phyloP scores from a whole-genome alignment of 108 stramenopile genomes.

The Asterionellopsis glacialis region DNA sequence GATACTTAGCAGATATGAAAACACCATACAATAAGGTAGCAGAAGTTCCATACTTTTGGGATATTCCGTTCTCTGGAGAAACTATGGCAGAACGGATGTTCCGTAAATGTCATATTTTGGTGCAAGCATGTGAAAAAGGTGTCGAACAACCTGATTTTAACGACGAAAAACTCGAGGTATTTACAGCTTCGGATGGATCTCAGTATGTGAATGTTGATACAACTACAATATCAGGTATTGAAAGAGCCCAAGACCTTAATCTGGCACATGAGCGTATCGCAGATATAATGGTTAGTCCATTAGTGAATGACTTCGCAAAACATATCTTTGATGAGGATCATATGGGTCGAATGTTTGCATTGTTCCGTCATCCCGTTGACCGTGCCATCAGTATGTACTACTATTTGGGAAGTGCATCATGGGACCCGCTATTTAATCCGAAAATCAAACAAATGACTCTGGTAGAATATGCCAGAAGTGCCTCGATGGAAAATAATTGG shows the following conservation, averaged over 20 bases:
- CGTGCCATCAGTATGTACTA: conserved; percentile 52
- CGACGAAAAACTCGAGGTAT: conserved; percentile 17
- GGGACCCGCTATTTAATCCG: conserved; percentile 46
- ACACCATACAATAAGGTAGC: conserved; percentile 11
- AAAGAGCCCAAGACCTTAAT: conserved; percentile 36
- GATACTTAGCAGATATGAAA: conserved; percentile 16
- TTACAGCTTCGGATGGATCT: neutral
- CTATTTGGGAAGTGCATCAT: conserved; percentile 33
- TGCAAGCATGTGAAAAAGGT: conserved; percentile 33
- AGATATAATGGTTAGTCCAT: conserved; percentile 42
- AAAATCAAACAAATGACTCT: conserved; percentile 45
- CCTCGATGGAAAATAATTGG: conserved; percentile 57
- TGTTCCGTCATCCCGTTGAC: conserved; percentile 55
- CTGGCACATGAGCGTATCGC: conserved; percentile 47
- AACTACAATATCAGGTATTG: conserved; percentile 43
- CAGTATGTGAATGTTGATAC: conserved; percentile 46
- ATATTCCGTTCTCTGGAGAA: conserved; percentile 42
- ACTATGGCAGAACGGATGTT: conserved; percentile 33
- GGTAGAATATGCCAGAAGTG: conserved; percentile 40
- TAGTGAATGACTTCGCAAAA: conserved; percentile 28
- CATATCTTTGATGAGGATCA: conserved; percentile 35
- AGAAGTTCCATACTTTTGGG: conserved; percentile 48
- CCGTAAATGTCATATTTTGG: conserved; percentile 24
- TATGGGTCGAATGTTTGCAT: conserved; percentile 43
- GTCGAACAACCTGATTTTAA: conserved; percentile 27